Conservation (phyloP, 2,329 filamentous ascomycete species). For the Seiridium cupressi region DNA sequence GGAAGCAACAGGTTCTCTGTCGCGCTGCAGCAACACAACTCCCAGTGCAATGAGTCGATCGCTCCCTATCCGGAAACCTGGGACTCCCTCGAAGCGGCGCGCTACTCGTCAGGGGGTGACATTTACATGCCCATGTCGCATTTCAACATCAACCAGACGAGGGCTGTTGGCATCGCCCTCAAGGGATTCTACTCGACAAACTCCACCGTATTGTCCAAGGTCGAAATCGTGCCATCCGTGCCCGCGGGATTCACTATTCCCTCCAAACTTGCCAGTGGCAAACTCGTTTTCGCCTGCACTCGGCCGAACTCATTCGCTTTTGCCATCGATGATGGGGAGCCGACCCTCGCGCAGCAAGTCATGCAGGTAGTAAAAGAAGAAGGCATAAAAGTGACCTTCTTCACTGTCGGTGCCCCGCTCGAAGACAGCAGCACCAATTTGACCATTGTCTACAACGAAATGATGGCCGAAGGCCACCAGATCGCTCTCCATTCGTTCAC, state of each 20-base stretch:
- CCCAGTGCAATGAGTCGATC: conserved; percentile 50
- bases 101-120: conserved; percentile 52
- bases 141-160: conserved; percentile 59
- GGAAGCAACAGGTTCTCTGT: conserved; percentile 64
- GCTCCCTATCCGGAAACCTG: conserved; percentile 65
- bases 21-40: conserved; percentile 66
- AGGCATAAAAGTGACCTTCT: conserved; percentile 66
- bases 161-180: conserved; percentile 58
- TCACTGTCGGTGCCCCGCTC: conserved; percentile 65
- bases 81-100: conserved; percentile 63
- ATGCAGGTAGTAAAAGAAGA: conserved; percentile 61
- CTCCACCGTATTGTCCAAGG: conserved; percentile 48
- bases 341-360: conserved; percentile 56
- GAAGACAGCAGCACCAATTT: conserved; percentile 59
- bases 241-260: conserved; percentile 53
- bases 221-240: conserved; percentile 59
- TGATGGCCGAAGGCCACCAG: conserved; percentile 62
- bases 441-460: conserved; percentile 61
- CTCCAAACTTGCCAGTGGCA: conserved; percentile 59
- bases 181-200: conserved; percentile 61
- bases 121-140: conserved; percentile 68
- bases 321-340: conserved; percentile 68
- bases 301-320: conserved; percentile 70
- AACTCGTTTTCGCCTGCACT: conserved; percentile 61
- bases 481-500: conserved; percentile 68